Conservation (phyloP, 805 yeast genomes). For the Saccharomyces cerevisiae region DNA sequence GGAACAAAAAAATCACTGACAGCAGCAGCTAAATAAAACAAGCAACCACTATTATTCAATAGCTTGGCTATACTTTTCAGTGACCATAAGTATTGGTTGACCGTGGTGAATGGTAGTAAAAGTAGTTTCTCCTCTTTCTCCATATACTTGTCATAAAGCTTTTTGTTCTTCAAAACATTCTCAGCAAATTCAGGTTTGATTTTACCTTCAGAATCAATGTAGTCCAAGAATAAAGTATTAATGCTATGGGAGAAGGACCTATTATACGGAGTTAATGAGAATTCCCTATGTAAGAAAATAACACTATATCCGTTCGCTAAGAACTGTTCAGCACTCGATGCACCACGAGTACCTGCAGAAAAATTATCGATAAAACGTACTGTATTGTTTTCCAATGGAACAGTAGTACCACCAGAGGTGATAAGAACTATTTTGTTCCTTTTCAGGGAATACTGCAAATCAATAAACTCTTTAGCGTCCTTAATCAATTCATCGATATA, state of each 20-base stretch:
- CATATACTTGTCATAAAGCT: slow-evolving; percentile 28
- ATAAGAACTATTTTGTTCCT: slow-evolving; percentile 63
- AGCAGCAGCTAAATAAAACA: slow-evolving; percentile 92
- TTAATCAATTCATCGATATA: slow-evolving; percentile 56
- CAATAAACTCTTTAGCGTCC: slow-evolving; percentile 55
- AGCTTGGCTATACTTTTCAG: slow-evolving; percentile 56
- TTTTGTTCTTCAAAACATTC: slow-evolving; percentile 54
- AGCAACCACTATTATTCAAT: slow-evolving; percentile 51
- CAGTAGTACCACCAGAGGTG: slow-evolving; percentile 97
- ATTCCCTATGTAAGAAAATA: slow-evolving; percentile 85
- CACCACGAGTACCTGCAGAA: slow-evolving; percentile 96
- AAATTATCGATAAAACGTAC: slow-evolving; percentile 95
- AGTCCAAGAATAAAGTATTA: slow-evolving; percentile 70
- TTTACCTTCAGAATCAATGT: slow-evolving; percentile 53
- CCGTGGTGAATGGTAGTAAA: slow-evolving; percentile 84
- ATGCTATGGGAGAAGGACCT: slow-evolving; percentile 81
- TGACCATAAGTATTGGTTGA: slow-evolving; percentile 86
- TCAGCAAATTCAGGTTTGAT: slow-evolving; percentile 53
- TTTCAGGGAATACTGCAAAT: slow-evolving; percentile 38
- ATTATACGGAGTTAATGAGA: slow-evolving; percentile 85
- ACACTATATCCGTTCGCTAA: slow-evolving; percentile 84
- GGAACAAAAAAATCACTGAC: slow-evolving; percentile 96
- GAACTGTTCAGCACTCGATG: slow-evolving; percentile 89
- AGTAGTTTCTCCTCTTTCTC: slow-evolving; percentile 32
- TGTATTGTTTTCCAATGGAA: slow-evolving; percentile 92